Conservation (phyloP, 352 stramenopile species). For the Phytophthora nicotianae region DNA sequence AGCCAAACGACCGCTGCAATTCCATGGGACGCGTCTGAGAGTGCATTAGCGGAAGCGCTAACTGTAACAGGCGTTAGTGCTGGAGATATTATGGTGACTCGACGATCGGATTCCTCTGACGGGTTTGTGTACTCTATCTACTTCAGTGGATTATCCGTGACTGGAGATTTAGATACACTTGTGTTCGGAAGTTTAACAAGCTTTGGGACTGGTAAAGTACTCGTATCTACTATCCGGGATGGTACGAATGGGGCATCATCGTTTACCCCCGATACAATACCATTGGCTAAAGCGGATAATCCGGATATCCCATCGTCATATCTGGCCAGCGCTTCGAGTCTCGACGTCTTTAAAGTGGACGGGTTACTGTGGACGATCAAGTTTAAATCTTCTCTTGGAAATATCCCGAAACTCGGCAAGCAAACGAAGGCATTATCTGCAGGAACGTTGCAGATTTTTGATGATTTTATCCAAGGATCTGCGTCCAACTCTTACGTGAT, state of each 20-base stretch:
- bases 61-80: conserved; percentile 8
- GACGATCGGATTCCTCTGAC: conserved; percentile 50
- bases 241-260: conserved; percentile 37
- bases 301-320: conserved; percentile 34
- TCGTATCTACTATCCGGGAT: conserved; percentile 36
- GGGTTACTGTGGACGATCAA: conserved; percentile 83
- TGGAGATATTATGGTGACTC: conserved; percentile 59
- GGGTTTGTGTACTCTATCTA: conserved; percentile 78
- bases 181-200: conserved; percentile 15
- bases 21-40: conserved; percentile 63
- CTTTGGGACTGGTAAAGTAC: conserved; percentile 46
- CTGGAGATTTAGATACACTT: conserved; percentile 36
- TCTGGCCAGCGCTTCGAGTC: conserved; percentile 37
- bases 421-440: conserved; percentile 26
- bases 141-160: conserved; percentile 55
- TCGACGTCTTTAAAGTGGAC: conserved; percentile 77
- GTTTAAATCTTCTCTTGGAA: conserved; percentile 77
- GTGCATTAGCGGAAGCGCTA: conserved; percentile 28
- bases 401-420: conserved; percentile 52
- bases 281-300: conserved; percentile 41
- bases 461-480: conserved; percentile 53
- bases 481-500: conserved; percentile 59
- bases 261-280: conserved; percentile 52
- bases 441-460: conserved; percentile 37
- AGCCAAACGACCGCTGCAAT: conserved; percentile 40